Percentiles rank a stretch among this genome's conserved stretches.
Evolutionary conservation across 1,139 yeast genomes (phyloP).

Genomic region (Sporopachydermia cereana): DNA sequence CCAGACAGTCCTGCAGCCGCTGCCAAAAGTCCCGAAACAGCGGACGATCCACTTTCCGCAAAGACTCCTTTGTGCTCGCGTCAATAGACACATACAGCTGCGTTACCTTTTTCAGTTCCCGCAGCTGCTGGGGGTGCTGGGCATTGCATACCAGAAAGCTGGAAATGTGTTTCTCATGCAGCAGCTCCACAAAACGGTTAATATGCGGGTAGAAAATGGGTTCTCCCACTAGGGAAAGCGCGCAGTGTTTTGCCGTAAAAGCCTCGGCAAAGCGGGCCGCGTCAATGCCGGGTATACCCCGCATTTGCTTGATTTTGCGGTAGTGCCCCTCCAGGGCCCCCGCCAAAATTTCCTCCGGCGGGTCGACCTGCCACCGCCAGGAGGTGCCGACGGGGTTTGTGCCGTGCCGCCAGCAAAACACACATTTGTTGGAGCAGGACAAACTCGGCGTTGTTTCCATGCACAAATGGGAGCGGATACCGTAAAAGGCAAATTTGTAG

Average conservation of each 20-base stretch:
- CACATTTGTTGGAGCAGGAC: conserved; percentile 92
- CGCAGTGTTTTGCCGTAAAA: conserved; percentile 80
- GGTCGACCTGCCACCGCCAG: conserved; percentile 94
- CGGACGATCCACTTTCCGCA: conserved; percentile 81
- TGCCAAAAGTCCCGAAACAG: conserved; percentile 90
- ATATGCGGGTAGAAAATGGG: conserved; percentile 90
- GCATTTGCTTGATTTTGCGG: conserved; percentile 82
- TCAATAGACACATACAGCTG: conserved; percentile 89
- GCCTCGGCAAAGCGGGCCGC: conserved; percentile 88
- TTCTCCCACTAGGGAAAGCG: conserved; percentile 85
- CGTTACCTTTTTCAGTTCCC: conserved; percentile 60
- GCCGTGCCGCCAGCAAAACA: conserved; percentile 96
- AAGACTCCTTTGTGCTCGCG: conserved; percentile 73
- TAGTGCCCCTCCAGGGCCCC: conserved; percentile 89
- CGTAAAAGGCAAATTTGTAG: conserved; percentile 85
- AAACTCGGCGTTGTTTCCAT: conserved; percentile 94
- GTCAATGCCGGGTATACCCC: conserved; percentile 92
- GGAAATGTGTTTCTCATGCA: conserved; percentile 69
- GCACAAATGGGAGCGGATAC: conserved; percentile 80
- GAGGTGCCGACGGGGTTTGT: conserved; percentile 93
- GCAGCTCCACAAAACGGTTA: conserved; percentile 68
- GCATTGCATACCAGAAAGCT: conserved; percentile 91
- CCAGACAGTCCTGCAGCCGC: conserved; percentile 68
- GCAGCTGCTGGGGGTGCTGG: conserved; percentile 82
- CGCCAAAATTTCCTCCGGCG: conserved; percentile 69